phyloP scores from a whole-genome alignment of 306 rosid species.

The Sindora glabra region DNA sequence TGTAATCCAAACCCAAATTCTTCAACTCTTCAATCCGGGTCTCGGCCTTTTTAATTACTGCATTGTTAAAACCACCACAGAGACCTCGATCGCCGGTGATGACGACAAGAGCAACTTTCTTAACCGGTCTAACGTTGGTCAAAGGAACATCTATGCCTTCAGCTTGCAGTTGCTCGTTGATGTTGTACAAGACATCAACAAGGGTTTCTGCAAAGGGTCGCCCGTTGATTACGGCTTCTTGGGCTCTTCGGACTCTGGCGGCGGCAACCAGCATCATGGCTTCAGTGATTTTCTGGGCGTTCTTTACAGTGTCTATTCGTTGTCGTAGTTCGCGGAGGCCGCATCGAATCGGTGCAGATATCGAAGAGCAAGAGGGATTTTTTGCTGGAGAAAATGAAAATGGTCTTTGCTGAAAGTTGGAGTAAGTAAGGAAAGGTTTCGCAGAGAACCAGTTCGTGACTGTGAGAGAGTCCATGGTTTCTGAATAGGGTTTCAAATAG shows the following conservation, averaged over 20 bases:
- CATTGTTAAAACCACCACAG: slow-evolving; percentile 65
- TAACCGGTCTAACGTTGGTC: slow-evolving; percentile 37
- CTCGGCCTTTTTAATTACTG: slow-evolving; percentile 40
- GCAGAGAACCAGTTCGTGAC: slow-evolving; percentile 7
- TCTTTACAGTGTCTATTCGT: slow-evolving; percentile 45
- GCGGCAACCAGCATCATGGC: slow-evolving; percentile 81
- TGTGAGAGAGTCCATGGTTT: slow-evolving; percentile 16
- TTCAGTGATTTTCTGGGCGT: slow-evolving; percentile 61
- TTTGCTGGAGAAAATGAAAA: not conserved
- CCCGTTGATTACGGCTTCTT: slow-evolving; percentile 64
- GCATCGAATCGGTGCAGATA: slow-evolving; percentile 15
- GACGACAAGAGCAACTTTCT: slow-evolving; percentile 51
- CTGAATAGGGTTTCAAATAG: not conserved
- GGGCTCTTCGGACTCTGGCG: slow-evolving; percentile 71
- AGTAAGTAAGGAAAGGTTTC: slow-evolving; percentile 19
- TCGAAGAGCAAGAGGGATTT: not conserved
- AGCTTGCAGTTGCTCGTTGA: slow-evolving; percentile 39
- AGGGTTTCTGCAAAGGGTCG: slow-evolving; percentile 63
- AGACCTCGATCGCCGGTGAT: slow-evolving; percentile 62
- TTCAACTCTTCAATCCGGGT: slow-evolving; percentile 34
- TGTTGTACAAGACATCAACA: slow-evolving; percentile 35
- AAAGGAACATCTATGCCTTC: slow-evolving; percentile 49
- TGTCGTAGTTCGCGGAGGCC: slow-evolving; percentile 48
- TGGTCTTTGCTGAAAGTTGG: slow-evolving; percentile 14
- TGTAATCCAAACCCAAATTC: slow-evolving; percentile 34